Base-by-base conservation (phyloP, 169 alveolate species). In the Plasmodium fragile region DNA sequence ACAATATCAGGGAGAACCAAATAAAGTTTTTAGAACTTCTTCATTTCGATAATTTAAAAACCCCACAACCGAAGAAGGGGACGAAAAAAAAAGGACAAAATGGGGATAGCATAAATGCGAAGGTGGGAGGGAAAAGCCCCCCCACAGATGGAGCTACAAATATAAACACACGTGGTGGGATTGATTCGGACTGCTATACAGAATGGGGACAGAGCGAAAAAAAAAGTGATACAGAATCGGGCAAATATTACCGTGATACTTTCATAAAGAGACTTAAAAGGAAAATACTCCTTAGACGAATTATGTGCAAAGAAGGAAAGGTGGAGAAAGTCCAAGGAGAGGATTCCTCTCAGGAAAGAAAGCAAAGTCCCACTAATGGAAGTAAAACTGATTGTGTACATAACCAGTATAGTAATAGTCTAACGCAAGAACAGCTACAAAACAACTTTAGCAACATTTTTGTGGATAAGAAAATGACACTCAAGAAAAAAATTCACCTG, bases 51-150 rank as follows among this genome's bases (percentile, higher is more conserved):
- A 79, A 89, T 22, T 11, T 89, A 36, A 59, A 78, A 78, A 78
- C 39, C n/a, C 45, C 82, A 1, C 43, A 55, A 59, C 94, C 94
- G 22, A 89, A 79, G 39, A 89, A 65, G 30, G 22, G 52, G 71
- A 59, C 30, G n/a, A 89, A 78, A 36, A 89, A 22, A 25, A 59
- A 78, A 65, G 81, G 10, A 11, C 59, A 25, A 22, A 7, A 4
- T 49, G 34, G 69, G 30, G 43, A 87, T 52, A 39, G 43, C 13
- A 11, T 11, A 8, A 87, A n/a, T 5, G 45, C 45, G 28, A 55
- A 49, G 32, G 28, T 16, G 7, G 49, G 32, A 0, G 11, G 6
- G 45, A 36, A 30, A 8, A 30, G 30, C 7, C 8, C 16, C 16
- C 10, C 13, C 30, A 4, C 75, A 25, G 7, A n/a, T 65, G 75